These are phyloP conservation scores for Lithohypha guttulata DNA, from an alignment of 2,329 filamentous ascomycete genomes.

Conservation along the genomic window DNA sequence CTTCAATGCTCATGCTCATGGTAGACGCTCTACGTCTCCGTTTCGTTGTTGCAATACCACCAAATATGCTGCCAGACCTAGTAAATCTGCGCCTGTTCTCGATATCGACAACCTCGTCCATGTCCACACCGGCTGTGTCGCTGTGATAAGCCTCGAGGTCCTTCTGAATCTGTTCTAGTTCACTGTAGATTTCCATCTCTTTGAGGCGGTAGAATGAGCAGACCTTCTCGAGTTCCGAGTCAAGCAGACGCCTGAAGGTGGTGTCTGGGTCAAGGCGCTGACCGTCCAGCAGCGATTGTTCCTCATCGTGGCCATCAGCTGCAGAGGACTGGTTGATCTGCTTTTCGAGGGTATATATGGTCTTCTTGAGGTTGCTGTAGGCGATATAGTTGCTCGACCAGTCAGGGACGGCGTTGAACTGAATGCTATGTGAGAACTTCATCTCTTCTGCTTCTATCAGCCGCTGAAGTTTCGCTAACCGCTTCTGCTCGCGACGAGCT, in stretches of 20 bases:
- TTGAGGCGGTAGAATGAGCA: slow-evolving; percentile 82
- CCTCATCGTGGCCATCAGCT: slow-evolving; percentile 53
- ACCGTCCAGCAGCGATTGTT: slow-evolving; percentile 69
- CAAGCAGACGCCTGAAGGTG: slow-evolving; percentile 70
- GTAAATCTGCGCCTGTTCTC: slow-evolving; percentile 33
- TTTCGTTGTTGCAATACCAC: slow-evolving; percentile 37
- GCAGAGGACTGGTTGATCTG: slow-evolving; percentile 53
- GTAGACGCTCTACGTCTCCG: slow-evolving; percentile 37
- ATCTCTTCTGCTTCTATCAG: slow-evolving; percentile 41
- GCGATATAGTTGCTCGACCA: slow-evolving; percentile 98
- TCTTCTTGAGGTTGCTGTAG: slow-evolving; percentile 97
- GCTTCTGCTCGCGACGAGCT: slow-evolving; percentile 9
- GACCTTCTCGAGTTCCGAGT: slow-evolving; percentile 88
- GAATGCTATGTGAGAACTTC: slow-evolving; percentile 99
- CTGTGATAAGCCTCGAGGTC: slow-evolving; percentile 62
- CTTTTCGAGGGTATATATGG: slow-evolving; percentile 94
- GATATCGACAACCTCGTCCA: slow-evolving; percentile 33
- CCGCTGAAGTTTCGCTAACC: slow-evolving; percentile 18
- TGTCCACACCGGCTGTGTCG: slow-evolving; percentile 38
- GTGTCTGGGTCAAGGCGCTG: slow-evolving; percentile 60
- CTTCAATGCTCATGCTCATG: slow-evolving; percentile 40
- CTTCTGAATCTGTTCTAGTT: slow-evolving; percentile 63
- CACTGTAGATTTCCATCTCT: slow-evolving; percentile 74
- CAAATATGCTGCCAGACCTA: slow-evolving; percentile 43
- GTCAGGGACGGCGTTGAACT: slow-evolving; percentile 99